Conservation (phyloP, 306 rosid species). For the Dryas drummondii region DNA sequence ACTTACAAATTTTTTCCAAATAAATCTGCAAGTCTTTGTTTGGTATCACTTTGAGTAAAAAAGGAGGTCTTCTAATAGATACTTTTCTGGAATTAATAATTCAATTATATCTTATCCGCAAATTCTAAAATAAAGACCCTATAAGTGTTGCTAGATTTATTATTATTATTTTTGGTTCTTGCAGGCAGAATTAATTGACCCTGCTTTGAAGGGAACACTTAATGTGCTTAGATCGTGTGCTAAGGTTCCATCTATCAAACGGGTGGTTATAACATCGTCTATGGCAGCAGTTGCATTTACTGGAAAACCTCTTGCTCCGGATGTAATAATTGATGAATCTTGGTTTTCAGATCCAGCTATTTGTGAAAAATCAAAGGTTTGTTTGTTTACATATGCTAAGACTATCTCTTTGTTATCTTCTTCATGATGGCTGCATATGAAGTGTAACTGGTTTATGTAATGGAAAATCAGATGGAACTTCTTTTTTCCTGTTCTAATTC, state of each 20-base stretch:
- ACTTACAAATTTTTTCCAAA: neutral
- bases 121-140: neutral
- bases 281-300: slow-evolving; percentile 11
- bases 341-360: slow-evolving; percentile 17
- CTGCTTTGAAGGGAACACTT: slow-evolving; percentile 30
- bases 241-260: slow-evolving; percentile 20
- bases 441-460: neutral
- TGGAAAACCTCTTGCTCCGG: slow-evolving; percentile 21
- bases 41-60: neutral
- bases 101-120: neutral
- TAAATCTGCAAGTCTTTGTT: neutral
- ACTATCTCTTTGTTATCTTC: neutral
- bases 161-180: neutral
- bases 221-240: slow-evolving; percentile 26
- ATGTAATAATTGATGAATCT: slow-evolving; percentile 13
- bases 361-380: slow-evolving; percentile 13
- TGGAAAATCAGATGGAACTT: neutral
- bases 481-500: neutral
- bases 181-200: slow-evolving; percentile 25
- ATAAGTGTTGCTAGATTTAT: neutral
- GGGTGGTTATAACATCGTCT: slow-evolving; percentile 29
- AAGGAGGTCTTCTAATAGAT: neutral
- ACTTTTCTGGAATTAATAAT: neutral
- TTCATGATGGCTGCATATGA: neutral
- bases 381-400: neutral